Evolutionary conservation across 805 yeast genomes (phyloP), one percentile per base, ranked within the genome.

Genomic region (Saccharomycopsis microspora): DNA sequence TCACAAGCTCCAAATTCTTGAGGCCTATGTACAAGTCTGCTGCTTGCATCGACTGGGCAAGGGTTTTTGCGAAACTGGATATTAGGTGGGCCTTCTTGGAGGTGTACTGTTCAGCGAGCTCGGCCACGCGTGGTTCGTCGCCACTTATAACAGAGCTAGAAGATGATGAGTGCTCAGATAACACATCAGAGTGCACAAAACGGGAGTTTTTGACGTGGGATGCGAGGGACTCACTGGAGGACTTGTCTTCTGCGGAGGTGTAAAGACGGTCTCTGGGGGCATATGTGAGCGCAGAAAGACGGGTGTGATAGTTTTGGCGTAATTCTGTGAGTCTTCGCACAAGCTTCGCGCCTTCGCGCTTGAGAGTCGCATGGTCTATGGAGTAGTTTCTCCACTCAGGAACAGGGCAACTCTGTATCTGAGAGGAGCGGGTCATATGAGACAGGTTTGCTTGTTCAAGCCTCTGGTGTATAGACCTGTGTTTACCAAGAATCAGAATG

Each of bases 1-100:
- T 48, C n/a, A 42, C 32, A 5, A 51, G 28, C 39, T 51, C 49
- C 11, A 48, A 43, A 9, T 40, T 39, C 34, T 51, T 51, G 45
- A 51, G 42, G 19, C 45, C 45, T 7, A 51, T 43, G 27, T 44
- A 51, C 9, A 46, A 10, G 7, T 51, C 41, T 4, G 43, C 42
- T 5, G 42, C 42, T 38, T 42, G 35, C 8, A 51, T 29, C 6
- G 39, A 32, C 8, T 35, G 39, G 35, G 39, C 5, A 6, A 51
- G 33, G 4, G 47, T 32, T 5, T 43, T 48, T n/a, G 34, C 35
- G 6, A 51, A 6, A 35, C 47, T 45, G 11, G 38, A 38, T 5
- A 39, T 31, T 3, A 51, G 30, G 2, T 42, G 32, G 4, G 31
- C 46, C 3, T 36, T 27, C 32, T 49, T 49, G 19, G 19, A 19